Conservation (phyloP, 2,329 filamentous ascomycete genomes). For the Colletotrichum sp. region DNA sequence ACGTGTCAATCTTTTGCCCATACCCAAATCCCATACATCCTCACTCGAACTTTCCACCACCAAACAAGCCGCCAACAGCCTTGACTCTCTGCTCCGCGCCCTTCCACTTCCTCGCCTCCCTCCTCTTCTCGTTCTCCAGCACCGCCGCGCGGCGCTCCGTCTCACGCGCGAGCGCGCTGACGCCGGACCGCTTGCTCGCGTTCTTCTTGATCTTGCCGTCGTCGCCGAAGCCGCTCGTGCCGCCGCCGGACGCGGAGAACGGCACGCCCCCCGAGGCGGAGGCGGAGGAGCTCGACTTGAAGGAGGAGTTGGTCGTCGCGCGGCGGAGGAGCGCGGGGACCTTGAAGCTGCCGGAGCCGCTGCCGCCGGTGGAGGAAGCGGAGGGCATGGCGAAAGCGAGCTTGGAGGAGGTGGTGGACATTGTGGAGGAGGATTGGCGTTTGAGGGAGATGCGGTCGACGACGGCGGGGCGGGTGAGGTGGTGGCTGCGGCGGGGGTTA, state of each 20-base stretch:
- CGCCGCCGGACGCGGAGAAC: not conserved
- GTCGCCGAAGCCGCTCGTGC: slow-evolving; percentile 38
- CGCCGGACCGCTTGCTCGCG: slow-evolving; percentile 63
- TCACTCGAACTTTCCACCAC: slow-evolving; percentile 58
- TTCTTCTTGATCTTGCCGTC: slow-evolving; percentile 64
- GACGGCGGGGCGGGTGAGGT: slow-evolving; percentile 45
- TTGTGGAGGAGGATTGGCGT: slow-evolving; percentile 51
- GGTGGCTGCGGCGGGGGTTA: slow-evolving; percentile 37
- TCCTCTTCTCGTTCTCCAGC: slow-evolving; percentile 60
- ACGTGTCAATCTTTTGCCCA: not conserved
- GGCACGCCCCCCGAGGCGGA: not conserved
- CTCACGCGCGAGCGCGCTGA: slow-evolving; percentile 66
- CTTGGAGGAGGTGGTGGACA: slow-evolving; percentile 36
- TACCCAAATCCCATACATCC: not conserved
- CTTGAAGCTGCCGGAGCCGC: slow-evolving; percentile 56
- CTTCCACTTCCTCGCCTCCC: slow-evolving; percentile 62
- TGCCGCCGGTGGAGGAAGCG: slow-evolving; percentile 37
- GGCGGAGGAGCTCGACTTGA: slow-evolving; percentile 34
- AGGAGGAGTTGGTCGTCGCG: slow-evolving; percentile 71
- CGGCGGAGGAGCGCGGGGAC: slow-evolving; percentile 75
- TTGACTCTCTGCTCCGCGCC: slow-evolving; percentile 62
- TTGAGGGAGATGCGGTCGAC: slow-evolving; percentile 79
- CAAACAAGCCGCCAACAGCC: slow-evolving; percentile 63
- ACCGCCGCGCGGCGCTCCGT: slow-evolving; percentile 60
- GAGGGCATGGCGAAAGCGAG: slow-evolving; percentile 59